Conservation (phyloP, 2,329 filamentous ascomycete species). For the Xylariaceae sp. region DNA sequence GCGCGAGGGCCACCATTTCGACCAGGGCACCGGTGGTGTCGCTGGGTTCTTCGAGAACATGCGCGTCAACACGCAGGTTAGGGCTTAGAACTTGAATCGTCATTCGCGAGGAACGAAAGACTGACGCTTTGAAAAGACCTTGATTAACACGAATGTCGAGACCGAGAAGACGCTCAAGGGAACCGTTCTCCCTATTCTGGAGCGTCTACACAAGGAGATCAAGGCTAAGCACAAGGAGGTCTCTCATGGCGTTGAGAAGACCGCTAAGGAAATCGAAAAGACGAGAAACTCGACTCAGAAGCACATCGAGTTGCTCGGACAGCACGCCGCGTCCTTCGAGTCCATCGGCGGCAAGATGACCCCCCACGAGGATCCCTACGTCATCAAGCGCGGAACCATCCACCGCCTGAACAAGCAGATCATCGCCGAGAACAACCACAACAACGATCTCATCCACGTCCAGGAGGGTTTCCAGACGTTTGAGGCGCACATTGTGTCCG, state of each 20-base stretch:
- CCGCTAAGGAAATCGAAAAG: conserved; percentile 87
- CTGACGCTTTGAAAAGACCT: conserved; percentile 48
- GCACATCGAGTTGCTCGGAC: conserved; percentile 88
- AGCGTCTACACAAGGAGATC: conserved; percentile 89
- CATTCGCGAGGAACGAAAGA: not conserved
- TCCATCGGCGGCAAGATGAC: conserved; percentile 66
- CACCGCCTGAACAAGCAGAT: conserved; percentile 88
- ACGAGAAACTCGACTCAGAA: conserved; percentile 82
- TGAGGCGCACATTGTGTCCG: conserved; percentile 77
- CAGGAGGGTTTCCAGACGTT: conserved; percentile 86
- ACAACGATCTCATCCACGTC: conserved; percentile 84
- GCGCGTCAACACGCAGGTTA: conserved; percentile 75
- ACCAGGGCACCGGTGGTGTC: conserved; percentile 80
- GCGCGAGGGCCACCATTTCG: conserved; percentile 88
- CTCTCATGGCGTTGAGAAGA: conserved; percentile 71
- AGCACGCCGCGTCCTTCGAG: conserved; percentile 76
- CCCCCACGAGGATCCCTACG: conserved; percentile 77
- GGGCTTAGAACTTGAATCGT: not conserved
- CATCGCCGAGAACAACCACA: conserved; percentile 91
- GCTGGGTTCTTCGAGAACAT: conserved; percentile 92
- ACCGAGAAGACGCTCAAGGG: conserved; percentile 87
- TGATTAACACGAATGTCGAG: conserved; percentile 84
- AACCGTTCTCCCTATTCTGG: conserved; percentile 79
- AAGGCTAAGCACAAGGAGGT: conserved; percentile 95
- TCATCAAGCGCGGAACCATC: conserved; percentile 73